A percentile compares a stretch with the other conserved stretches of the same genome.
Evolutionary conservation across 768 basidiomycete species (phyloP).

Genomic region (Leccinellum rugosiceps): DNA sequence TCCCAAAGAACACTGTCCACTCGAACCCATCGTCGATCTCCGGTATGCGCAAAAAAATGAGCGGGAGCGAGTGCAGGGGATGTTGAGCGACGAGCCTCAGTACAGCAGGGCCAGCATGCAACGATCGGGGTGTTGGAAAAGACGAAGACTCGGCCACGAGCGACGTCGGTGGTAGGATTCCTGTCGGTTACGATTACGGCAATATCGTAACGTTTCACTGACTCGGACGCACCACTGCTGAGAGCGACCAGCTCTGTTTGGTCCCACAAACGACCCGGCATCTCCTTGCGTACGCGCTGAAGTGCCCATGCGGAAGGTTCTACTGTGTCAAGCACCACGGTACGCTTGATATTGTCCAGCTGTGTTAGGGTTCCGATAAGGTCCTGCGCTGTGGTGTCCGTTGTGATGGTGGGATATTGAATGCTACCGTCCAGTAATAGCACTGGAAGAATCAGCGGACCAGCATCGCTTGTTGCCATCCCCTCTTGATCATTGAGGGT

Average conservation of each 20-base stretch:
- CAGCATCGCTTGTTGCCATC: constrained; percentile 29
- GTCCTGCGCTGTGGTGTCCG: constrained; percentile 55
- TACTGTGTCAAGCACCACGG: constrained; percentile 47
- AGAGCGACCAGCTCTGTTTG: constrained; percentile 65
- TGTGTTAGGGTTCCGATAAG: constrained; percentile 52
- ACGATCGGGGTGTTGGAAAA: constrained; percentile 64
- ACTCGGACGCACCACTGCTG: constrained; percentile 51
- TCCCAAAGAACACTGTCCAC: constrained; percentile 65
- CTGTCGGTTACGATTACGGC: constrained; percentile 31
- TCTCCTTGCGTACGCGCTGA: constrained; percentile 59
- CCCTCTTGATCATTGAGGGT: too few species aligned
- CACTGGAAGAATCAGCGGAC: constrained; percentile 53
- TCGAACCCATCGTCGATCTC: constrained; percentile 73
- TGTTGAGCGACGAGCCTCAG: constrained; percentile 74
- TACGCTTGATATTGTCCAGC: constrained; percentile 47
- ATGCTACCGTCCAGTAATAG: constrained; percentile 56
- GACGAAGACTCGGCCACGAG: constrained; percentile 43
- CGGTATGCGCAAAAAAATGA: constrained; percentile 66
- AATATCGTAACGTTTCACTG: background rate
- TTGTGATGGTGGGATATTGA: constrained; percentile 57
- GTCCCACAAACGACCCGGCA: constrained; percentile 62
- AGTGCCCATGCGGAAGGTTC: constrained; percentile 65
- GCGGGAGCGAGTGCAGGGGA: constrained; percentile 48
- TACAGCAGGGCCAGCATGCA: constrained; percentile 52
- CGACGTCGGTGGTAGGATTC: constrained; percentile 43